These are phyloP conservation scores for Vitis hybrid DNA, from an alignment of 177 flowering plant species.

Conservation along the genomic window DNA sequence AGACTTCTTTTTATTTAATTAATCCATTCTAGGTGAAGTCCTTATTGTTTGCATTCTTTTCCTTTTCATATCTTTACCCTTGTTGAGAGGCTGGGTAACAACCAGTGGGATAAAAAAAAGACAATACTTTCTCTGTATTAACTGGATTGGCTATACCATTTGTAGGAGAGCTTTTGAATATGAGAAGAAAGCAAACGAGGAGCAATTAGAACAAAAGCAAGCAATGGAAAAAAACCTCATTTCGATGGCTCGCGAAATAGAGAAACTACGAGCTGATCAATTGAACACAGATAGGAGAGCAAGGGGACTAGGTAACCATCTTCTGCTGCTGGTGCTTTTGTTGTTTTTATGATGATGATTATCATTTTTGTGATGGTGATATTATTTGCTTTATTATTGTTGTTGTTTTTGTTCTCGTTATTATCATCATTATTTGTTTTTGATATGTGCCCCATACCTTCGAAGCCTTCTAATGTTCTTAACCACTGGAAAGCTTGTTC, in stretches of 20 bases:
- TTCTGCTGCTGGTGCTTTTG: too few species aligned
- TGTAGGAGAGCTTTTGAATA: constrained; percentile 58
- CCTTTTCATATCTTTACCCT: too few species aligned
- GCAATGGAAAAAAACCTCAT: constrained; percentile 66
- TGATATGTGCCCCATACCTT: neutral
- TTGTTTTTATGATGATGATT: too few species aligned
- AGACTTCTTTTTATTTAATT: neutral
- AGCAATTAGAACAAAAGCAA: constrained; percentile 49
- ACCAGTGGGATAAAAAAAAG: neutral
- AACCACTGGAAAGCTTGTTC: neutral
- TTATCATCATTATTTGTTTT: neutral
- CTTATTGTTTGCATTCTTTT: too few species aligned
- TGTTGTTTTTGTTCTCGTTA: neutral
- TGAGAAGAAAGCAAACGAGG: constrained; percentile 67
- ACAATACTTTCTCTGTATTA: neutral
- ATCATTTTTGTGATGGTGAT: too few species aligned
- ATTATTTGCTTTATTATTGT: neutral
- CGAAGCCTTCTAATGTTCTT: neutral
- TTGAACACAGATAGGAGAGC: constrained; percentile 42
- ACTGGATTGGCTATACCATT: constrained; percentile 4
- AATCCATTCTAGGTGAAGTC: too few species aligned
- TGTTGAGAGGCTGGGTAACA: too few species aligned
- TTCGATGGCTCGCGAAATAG: constrained; percentile 67
- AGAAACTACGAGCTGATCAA: constrained; percentile 56
- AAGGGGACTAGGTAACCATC: constrained; percentile 32